Base-by-base conservation (phyloP, 345 rosid genomes). In the Eucalyptus fibrosa region DNA sequence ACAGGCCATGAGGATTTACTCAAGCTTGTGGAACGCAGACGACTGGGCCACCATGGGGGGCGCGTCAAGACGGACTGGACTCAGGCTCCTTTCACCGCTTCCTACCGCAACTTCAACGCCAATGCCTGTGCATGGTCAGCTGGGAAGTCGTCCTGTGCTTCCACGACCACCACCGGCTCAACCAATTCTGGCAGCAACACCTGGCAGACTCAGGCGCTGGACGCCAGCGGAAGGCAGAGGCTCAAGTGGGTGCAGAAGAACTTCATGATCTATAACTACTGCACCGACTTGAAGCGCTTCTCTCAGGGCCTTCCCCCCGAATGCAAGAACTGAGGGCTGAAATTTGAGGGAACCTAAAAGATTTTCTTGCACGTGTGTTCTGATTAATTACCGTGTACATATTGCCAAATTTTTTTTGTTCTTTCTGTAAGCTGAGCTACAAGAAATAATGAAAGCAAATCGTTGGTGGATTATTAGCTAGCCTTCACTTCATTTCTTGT, bases 31-130 rank as follows among this genome's bases (percentile, higher is more conserved):
- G 96, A 92, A 95, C 65, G 96, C 93, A 4, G 96, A 94, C 16
- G 94, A 92, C 85, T 94, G 95, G 96, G 96, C 96, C 12, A 94
- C 96, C 23, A 92, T 94, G 91, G 96, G 95, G 95, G 95, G 30
- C 91, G 87, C 17, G 90, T 93, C 42, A 95, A 94, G 92, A 95
- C 94, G 10, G 95, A 95, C 89, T 94, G 96, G 96, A 89, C 92
- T 40, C 86, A 90, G 80, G 95, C 95, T 87, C 96, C 96, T 44
- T 95, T 94, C 90, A 95, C 93, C 32, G 94, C 95, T 85, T 91
- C 94, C 2, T 94, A 91, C 90, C 91, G 93, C 88, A 93, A 93
- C 85, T 91, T 95, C 67, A 90, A 89, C 30, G 91, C 92, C 19
- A 51, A 90, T 51, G 95, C 94, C 49, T 95, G 97, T 69, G 88